phyloP scores from a whole-genome alignment of 345 rosid genomes.

The Limnanthes douglasii region DNA sequence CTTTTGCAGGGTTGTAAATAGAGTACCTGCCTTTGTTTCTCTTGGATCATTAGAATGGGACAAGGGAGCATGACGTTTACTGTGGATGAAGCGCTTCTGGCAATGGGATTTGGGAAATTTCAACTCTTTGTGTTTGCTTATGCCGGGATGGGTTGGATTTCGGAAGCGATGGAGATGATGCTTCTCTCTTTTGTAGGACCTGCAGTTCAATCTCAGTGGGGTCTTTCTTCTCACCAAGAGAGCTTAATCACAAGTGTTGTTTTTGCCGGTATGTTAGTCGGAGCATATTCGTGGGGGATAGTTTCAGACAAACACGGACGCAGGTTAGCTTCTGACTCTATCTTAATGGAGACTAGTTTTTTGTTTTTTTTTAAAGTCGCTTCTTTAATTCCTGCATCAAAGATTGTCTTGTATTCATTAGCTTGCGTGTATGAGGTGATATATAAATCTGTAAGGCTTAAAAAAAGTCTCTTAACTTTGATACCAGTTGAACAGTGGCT shows the following conservation, averaged over 20 bases:
- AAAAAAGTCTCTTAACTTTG: no score
- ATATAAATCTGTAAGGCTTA: no score
- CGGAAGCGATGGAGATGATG: conserved; percentile 98
- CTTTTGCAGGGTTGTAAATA: no score
- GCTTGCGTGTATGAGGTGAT: no score
- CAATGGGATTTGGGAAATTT: conserved; percentile 75
- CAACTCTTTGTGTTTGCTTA: conserved; percentile 56
- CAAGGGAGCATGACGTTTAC: conserved; percentile 30
- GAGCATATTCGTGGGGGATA: conserved; percentile 84
- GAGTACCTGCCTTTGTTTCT: not conserved
- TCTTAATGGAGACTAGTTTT: no score
- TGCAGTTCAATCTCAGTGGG: conserved; percentile 58
- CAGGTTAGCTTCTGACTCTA: conserved; percentile 23
- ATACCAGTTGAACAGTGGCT: no score
- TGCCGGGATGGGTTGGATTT: conserved; percentile 88
- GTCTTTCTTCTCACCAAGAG: conserved; percentile 53
- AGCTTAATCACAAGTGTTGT: conserved; percentile 64
- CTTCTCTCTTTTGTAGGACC: conserved; percentile 84
- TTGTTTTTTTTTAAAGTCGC: no score
- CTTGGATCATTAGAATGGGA: conserved; percentile 10
- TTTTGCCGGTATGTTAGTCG: conserved; percentile 80
- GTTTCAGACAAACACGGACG: conserved; percentile 78
- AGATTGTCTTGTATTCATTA: conserved; percentile 1
- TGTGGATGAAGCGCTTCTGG: conserved; percentile 76
- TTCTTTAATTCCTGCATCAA: not conserved